These are phyloP conservation scores for Alternaria hordeiaustralica DNA, from an alignment of 2,329 filamentous ascomycete species.

Conservation along the genomic window DNA sequence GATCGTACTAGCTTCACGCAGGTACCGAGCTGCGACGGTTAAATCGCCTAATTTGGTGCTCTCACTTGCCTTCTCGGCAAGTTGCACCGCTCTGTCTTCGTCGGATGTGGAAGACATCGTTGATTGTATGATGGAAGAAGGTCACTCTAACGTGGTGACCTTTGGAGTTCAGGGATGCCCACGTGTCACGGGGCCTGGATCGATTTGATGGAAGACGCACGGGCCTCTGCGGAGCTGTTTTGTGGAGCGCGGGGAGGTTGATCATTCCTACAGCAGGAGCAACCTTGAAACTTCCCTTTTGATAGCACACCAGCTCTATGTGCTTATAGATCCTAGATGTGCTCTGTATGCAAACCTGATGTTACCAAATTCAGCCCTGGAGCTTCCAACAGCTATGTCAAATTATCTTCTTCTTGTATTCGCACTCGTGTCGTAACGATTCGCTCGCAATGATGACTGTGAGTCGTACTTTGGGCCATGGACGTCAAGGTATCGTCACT, in stretches of 20 bases:
- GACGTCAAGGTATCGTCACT: not conserved
- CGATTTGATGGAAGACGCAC: slow-evolving; percentile 21
- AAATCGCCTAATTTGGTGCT: slow-evolving; percentile 43
- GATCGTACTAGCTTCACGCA: slow-evolving; percentile 54
- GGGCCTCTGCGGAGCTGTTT: slow-evolving; percentile 17
- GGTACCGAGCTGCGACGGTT: slow-evolving; percentile 48
- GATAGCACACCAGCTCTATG: not conserved
- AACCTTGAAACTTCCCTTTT: not conserved
- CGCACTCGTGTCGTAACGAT: too few species aligned
- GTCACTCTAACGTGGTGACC: slow-evolving; percentile 22
- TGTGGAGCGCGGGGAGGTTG: slow-evolving; percentile 10
- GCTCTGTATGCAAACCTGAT: not conserved
- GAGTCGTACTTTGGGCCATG: too few species aligned
- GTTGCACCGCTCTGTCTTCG: slow-evolving; percentile 39
- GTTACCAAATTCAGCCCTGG: not conserved
- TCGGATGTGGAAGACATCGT: slow-evolving; percentile 39
- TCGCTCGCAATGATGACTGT: too few species aligned
- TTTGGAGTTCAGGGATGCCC: slow-evolving; percentile 20
- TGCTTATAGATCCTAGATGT: not conserved
- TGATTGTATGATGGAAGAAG: slow-evolving; percentile 12
- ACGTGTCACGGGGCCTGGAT: slow-evolving; percentile 24
- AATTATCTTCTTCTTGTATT: too few species aligned
- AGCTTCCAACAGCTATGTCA: not conserved
- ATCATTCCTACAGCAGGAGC: not conserved
- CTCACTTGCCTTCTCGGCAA: slow-evolving; percentile 38